Evolutionary conservation across 1,284 basidiomycete genomes (phyloP).

Genomic region (Vanrija sp.): DNA sequence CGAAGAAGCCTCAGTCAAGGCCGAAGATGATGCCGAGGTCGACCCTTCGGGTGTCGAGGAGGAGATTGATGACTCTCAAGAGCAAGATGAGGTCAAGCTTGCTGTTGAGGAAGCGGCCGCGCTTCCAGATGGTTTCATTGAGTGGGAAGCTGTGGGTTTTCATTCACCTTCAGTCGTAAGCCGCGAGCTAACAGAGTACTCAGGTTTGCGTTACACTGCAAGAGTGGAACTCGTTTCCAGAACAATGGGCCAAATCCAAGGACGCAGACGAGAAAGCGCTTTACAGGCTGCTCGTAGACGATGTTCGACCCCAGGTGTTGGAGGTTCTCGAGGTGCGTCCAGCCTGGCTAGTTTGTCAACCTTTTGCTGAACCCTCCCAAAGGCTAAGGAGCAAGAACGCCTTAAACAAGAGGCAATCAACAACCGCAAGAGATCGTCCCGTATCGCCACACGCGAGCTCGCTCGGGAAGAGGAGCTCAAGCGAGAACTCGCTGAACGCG

Average conservation of each 20-base stretch:
- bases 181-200: background rate
- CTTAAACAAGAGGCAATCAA: constrained; percentile 50
- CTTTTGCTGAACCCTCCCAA: background rate
- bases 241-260: constrained; percentile 50
- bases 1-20: constrained; percentile 1
- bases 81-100: constrained; percentile 29
- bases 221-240: constrained; percentile 52
- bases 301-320: constrained; percentile 51
- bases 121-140: constrained; percentile 44
- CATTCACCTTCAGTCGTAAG: background rate
- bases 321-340: constrained; percentile 45
- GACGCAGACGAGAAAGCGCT: constrained; percentile 53
- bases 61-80: constrained; percentile 8
- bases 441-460: constrained; percentile 53
- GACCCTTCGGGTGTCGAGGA: background rate
- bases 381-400: constrained; percentile 46
- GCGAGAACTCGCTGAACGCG: constrained; percentile 45
- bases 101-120: constrained; percentile 37
- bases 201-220: constrained; percentile 53
- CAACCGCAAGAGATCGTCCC: constrained; percentile 53
- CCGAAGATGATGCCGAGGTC: constrained; percentile 2
- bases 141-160: constrained; percentile 51
- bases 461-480: constrained; percentile 50
- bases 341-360: background rate
- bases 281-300: constrained; percentile 47